phyloP scores from a whole-genome alignment of 805 yeast genomes.

The Candida chilensis region DNA sequence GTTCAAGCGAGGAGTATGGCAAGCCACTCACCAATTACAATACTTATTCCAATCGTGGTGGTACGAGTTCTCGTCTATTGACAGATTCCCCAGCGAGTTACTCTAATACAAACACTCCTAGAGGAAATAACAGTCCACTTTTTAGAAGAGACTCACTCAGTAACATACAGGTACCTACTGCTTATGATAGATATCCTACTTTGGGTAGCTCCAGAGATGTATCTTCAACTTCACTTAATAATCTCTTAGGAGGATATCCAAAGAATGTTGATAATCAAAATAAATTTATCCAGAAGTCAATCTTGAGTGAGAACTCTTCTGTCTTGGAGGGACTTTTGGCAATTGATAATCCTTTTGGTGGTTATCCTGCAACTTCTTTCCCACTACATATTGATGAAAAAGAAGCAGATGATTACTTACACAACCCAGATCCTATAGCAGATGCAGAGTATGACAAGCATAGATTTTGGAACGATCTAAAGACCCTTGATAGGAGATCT shows the following conservation, averaged over 20 bases:
- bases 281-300: too few species aligned
- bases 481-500: slow-evolving; percentile 24
- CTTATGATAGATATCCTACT: slow-evolving; percentile 31
- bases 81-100: slow-evolving; percentile 3
- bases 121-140: neutral
- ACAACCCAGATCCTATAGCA: slow-evolving; percentile 33
- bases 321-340: too few species aligned
- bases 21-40: slow-evolving; percentile 17
- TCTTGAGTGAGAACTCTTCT: too few species aligned
- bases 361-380: slow-evolving; percentile 34
- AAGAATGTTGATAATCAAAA: neutral
- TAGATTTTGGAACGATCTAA: slow-evolving; percentile 28
- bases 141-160: neutral
- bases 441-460: slow-evolving; percentile 34
- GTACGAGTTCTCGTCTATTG: slow-evolving; percentile 21
- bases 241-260: neutral
- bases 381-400: slow-evolving; percentile 34
- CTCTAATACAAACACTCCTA: neutral
- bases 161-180: too few species aligned
- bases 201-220: slow-evolving; percentile 32
- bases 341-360: slow-evolving; percentile 36
- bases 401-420: slow-evolving; percentile 34
- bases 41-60: slow-evolving; percentile 20
- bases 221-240: too few species aligned
- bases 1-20: slow-evolving; percentile 15